Evolutionary conservation across 164 flowering plant species (phyloP).

Genomic region (Sedum album): DNA sequence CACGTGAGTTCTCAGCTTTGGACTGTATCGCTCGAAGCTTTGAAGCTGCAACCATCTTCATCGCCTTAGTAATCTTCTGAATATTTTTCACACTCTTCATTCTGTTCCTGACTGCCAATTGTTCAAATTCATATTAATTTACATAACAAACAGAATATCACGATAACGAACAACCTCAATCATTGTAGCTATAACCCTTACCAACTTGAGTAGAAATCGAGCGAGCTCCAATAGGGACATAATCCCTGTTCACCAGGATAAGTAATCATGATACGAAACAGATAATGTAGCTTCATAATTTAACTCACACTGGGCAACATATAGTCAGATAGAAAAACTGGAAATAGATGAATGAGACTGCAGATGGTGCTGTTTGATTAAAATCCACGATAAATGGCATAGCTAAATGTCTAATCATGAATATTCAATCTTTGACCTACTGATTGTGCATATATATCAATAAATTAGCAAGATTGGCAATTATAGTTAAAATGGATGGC

Average conservation of each 20-base stretch:
- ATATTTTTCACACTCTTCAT: too few species aligned
- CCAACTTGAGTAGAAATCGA: constrained; percentile 86
- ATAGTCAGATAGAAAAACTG: background rate
- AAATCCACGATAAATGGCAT: too few species aligned
- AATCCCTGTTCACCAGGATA: constrained; percentile 44
- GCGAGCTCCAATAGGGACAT: constrained; percentile 55
- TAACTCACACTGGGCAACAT: too few species aligned
- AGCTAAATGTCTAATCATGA: too few species aligned
- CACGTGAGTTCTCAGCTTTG: constrained; percentile 90
- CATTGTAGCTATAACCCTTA: constrained; percentile 16
- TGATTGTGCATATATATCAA: too few species aligned
- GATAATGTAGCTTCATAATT: too few species aligned
- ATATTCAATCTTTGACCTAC: too few species aligned
- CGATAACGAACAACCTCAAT: background rate
- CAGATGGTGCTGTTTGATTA: too few species aligned
- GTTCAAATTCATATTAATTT: background rate
- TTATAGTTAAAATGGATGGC: background rate
- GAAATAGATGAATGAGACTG: too few species aligned
- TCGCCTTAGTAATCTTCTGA: too few species aligned
- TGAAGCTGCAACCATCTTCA: constrained; percentile 99
- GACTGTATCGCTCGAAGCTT: constrained; percentile 81
- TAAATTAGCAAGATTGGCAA: background rate
- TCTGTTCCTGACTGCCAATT: constrained; percentile 67
- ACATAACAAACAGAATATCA: background rate
- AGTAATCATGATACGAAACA: too few species aligned